These are phyloP conservation scores for Lepraria neglecta DNA, from an alignment of 495 filamentous ascomycete species.

Conservation along the genomic window DNA sequence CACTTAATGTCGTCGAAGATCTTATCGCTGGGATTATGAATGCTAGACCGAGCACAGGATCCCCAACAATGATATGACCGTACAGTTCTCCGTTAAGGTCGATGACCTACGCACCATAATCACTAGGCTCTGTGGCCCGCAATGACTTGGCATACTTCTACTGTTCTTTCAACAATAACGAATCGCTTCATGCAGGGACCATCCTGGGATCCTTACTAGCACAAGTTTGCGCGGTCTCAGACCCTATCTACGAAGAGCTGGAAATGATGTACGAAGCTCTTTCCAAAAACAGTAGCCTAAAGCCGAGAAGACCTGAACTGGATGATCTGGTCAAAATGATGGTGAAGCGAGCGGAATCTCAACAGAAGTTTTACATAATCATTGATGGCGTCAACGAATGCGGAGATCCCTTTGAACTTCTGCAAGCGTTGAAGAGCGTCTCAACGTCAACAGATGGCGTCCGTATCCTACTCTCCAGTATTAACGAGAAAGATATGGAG, in stretches of 20 bases:
- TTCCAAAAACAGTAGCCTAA: neutral
- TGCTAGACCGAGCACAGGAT: neutral
- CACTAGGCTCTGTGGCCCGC: neutral
- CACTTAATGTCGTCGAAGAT: slow-evolving; percentile 10
- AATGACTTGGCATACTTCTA: slow-evolving; percentile 21
- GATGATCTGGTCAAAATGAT: slow-evolving; percentile 7
- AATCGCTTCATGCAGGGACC: slow-evolving; percentile 8
- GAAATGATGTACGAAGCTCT: slow-evolving; percentile 4
- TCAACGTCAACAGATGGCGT: slow-evolving; percentile 1
- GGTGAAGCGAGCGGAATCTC: slow-evolving; percentile 1
- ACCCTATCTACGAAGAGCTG: slow-evolving; percentile 8
- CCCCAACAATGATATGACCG: neutral
- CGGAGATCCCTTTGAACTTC: slow-evolving; percentile 14
- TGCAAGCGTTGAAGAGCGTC: slow-evolving; percentile 1
- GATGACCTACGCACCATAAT: slow-evolving; percentile 9
- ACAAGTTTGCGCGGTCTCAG: slow-evolving; percentile 1
- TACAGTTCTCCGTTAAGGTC: neutral
- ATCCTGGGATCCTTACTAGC: slow-evolving; percentile 18
- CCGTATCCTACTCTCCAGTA: slow-evolving; percentile 19
- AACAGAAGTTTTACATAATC: slow-evolving; percentile 4
- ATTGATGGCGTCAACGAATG: slow-evolving; percentile 22
- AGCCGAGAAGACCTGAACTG: neutral
- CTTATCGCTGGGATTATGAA: slow-evolving; percentile 12
- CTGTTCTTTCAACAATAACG: slow-evolving; percentile 20
- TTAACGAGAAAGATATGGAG: slow-evolving; percentile 21